Evolutionary conservation across 768 basidiomycete species (phyloP).

Genomic region (Amanita pallidorosea): DNA sequence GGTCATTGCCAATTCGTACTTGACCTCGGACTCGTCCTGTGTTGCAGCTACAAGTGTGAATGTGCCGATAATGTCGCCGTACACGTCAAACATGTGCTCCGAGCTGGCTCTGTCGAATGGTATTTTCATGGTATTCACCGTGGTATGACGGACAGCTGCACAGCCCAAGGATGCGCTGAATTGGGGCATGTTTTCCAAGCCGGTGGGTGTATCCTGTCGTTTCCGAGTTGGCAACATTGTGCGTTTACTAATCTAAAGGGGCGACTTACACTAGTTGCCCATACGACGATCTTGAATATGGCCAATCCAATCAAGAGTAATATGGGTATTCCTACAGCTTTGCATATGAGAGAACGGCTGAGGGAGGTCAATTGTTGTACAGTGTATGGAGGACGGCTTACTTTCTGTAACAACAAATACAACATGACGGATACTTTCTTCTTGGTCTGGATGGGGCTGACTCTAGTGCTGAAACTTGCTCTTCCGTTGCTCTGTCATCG

Average conservation of each 20-base stretch:
- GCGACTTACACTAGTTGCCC: conserved; percentile 33
- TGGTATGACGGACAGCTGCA: conserved; percentile 26
- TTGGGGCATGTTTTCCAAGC: conserved; percentile 44
- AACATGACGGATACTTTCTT: neutral
- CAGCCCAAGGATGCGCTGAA: conserved; percentile 46
- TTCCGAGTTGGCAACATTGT: neutral
- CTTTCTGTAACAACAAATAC: neutral
- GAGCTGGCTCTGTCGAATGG: conserved; percentile 22
- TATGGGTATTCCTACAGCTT: conserved; percentile 14
- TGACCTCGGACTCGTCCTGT: conserved; percentile 27
- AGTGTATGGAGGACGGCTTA: neutral
- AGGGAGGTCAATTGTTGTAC: neutral
- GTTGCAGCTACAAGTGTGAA: conserved; percentile 35
- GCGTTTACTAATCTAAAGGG: neutral
- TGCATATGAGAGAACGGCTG: neutral
- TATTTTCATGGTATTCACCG: conserved; percentile 24
- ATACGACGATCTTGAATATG: conserved; percentile 26
- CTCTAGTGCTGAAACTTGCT: neutral
- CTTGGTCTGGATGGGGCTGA: neutral
- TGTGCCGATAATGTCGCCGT: conserved; percentile 39
- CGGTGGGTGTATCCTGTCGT: conserved; percentile 33
- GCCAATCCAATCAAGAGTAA: neutral
- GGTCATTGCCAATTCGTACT: conserved; percentile 38
- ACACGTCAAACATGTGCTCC: conserved; percentile 37
- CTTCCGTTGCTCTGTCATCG: neutral